phyloP scores from a whole-genome alignment of 2,329 filamentous ascomycete genomes.

The Aureobasidium uvarum region DNA sequence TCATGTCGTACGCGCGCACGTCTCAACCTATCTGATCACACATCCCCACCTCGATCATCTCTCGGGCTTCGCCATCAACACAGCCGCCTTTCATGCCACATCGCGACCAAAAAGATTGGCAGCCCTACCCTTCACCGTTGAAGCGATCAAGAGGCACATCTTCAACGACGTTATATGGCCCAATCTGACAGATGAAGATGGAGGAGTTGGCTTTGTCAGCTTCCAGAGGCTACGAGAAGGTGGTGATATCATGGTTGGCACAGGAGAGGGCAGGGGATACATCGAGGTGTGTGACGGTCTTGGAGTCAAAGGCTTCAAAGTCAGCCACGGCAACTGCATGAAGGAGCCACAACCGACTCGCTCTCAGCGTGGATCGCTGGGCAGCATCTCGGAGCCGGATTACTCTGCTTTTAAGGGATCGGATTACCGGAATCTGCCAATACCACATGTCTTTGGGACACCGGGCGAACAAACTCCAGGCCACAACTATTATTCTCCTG shows the following conservation, averaged over 20 bases:
- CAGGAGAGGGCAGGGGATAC: constrained; percentile 77
- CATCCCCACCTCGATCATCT: constrained; percentile 98
- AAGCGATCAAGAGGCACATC: constrained; percentile 87
- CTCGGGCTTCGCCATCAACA: constrained; percentile 88
- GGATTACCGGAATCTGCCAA: constrained; percentile 9
- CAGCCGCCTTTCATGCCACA: constrained; percentile 75
- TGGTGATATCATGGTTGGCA: constrained; percentile 78
- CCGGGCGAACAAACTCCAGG: constrained; percentile 17
- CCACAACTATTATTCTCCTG: constrained; percentile 13
- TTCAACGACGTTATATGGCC: constrained; percentile 99
- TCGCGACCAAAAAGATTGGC: constrained; percentile 79
- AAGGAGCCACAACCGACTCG: constrained; percentile 46
- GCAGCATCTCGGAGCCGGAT: constrained; percentile 40
- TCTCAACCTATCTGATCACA: constrained; percentile 88
- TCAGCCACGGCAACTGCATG: constrained; percentile 89
- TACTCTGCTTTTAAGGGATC: constrained; percentile 9
- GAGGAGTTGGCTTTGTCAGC: constrained; percentile 86
- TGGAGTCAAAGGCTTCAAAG: constrained; percentile 80
- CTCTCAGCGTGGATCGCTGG: constrained; percentile 45
- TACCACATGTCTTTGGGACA: constrained; percentile 1
- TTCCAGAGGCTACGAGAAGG: constrained; percentile 87
- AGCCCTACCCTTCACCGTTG: constrained; percentile 82
- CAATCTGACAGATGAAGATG: constrained; percentile 93
- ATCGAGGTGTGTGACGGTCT: constrained; percentile 84
- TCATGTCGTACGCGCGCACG: constrained; percentile 72